phyloP scores from a whole-genome alignment of 2,329 filamentous ascomycete genomes.

The Beauveria bassiana region DNA sequence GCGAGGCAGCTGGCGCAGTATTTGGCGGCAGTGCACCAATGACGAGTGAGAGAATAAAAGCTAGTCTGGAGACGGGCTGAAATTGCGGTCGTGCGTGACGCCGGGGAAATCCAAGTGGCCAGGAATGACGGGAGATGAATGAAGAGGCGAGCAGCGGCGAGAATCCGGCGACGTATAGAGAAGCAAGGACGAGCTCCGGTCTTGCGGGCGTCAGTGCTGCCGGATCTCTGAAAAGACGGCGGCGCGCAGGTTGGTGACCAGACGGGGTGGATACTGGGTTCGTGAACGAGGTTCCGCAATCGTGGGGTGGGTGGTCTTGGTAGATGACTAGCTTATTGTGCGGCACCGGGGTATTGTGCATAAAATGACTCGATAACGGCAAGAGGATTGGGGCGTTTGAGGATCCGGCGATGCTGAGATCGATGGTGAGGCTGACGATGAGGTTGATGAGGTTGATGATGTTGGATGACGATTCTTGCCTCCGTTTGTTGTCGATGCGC shows the following conservation, averaged over 20 bases:
- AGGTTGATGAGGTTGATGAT: neutral
- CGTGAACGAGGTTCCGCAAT: constrained; percentile 11
- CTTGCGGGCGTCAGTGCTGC: neutral
- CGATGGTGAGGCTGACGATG: neutral
- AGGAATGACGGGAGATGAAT: neutral
- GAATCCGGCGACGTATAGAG: neutral
- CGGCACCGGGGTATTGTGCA: neutral
- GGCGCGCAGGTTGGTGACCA: neutral
- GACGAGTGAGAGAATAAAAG: neutral
- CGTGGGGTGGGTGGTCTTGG: constrained; percentile 8
- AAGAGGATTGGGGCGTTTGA: neutral
- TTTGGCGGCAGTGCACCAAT: neutral
- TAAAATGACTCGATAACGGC: neutral
- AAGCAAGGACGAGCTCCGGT: neutral
- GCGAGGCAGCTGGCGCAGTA: neutral
- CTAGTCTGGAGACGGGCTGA: too few species aligned
- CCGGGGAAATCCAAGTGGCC: neutral
- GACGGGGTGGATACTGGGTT: constrained; percentile 8
- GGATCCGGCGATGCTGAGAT: neutral
- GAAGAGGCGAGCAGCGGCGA: neutral
- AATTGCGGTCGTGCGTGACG: neutral
- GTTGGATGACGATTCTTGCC: neutral
- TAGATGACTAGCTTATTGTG: neutral
- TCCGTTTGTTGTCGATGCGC: neutral
- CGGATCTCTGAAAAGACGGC: neutral